Evolutionary conservation across 805 yeast species (phyloP).

Genomic region (Cyberlindnera euphorbiiphila): DNA sequence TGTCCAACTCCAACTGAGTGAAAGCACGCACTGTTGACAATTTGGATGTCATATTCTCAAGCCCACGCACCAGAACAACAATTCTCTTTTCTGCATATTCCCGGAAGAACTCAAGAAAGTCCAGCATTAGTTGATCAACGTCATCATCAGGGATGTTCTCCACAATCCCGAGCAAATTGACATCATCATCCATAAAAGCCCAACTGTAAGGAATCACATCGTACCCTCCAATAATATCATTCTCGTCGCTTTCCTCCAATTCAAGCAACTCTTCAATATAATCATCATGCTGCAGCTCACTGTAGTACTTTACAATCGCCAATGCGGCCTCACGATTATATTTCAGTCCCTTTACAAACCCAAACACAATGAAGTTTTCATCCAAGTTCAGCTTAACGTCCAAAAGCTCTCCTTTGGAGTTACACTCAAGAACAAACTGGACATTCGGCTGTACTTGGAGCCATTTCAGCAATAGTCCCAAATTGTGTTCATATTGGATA

Average conservation of each 20-base stretch:
- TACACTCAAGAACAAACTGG: conserved; percentile 33
- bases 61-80: conserved; percentile 1
- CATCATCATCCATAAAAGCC: conserved; percentile 12
- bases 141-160: conserved; percentile 19
- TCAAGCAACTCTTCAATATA: conserved; percentile 15
- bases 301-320: conserved; percentile 15
- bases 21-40: conserved; percentile 21
- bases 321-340: conserved; percentile 21
- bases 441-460: conserved; percentile 37
- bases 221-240: conserved; percentile 22
- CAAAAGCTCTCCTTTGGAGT: conserved; percentile 12
- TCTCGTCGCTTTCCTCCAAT: conserved; percentile 19
- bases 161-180: conserved; percentile 16
- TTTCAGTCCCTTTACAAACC: conserved; percentile 26
- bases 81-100: conserved; percentile 17
- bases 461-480: conserved; percentile 33
- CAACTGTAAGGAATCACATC: conserved; percentile 22
- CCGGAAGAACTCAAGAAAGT: conserved; percentile 19
- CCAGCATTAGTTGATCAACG: conserved; percentile 19
- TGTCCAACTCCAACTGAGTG: conserved; percentile 17
- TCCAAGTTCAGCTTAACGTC: conserved; percentile 28
- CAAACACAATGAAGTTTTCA: conserved; percentile 33
- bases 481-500: conserved; percentile 13
- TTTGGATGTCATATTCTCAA: background rate
- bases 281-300: conserved; percentile 12